Evolutionary conservation across 345 rosid genomes (phyloP).

Genomic region (Viola odorata): DNA sequence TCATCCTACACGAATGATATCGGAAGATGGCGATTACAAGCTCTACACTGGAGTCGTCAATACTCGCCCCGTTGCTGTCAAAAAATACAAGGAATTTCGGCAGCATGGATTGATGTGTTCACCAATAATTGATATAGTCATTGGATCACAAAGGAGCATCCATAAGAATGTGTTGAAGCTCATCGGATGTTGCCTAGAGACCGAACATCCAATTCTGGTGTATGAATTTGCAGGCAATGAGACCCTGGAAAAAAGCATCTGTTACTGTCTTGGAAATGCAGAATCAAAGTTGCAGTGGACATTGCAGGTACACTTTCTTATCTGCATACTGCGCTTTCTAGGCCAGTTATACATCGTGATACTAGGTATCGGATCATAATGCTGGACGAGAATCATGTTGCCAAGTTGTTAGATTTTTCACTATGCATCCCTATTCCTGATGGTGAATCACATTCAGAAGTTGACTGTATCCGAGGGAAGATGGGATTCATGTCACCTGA

Average conservation of each 20-base stretch:
- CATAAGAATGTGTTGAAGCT: conserved; percentile 3
- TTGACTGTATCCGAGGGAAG: background rate
- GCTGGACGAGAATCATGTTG: background rate
- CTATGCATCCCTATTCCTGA: background rate
- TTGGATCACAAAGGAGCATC: background rate
- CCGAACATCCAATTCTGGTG: background rate
- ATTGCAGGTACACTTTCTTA: conserved; percentile 1
- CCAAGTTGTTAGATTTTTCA: conserved; percentile 3
- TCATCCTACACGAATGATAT: background rate
- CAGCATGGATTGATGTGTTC: background rate
- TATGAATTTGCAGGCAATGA: conserved; percentile 1
- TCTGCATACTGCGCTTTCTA: background rate
- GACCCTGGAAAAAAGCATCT: background rate
- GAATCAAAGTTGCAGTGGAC: conserved; percentile 1
- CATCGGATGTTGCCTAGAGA: conserved; percentile 1
- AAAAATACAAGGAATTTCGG: background rate
- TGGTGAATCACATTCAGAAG: background rate
- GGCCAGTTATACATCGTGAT: background rate
- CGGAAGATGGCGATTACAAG: background rate
- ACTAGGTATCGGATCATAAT: background rate
- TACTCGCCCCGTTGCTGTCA: background rate
- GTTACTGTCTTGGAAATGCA: background rate
- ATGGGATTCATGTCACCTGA: background rate
- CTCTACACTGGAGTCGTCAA: background rate
- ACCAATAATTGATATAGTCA: background rate